Percentiles rank a stretch among this genome's conserved stretches.
These are phyloP conservation scores for Phyllostachys edulis DNA, from an alignment of 176 grass and related monocot species.

Conservation along the genomic window DNA sequence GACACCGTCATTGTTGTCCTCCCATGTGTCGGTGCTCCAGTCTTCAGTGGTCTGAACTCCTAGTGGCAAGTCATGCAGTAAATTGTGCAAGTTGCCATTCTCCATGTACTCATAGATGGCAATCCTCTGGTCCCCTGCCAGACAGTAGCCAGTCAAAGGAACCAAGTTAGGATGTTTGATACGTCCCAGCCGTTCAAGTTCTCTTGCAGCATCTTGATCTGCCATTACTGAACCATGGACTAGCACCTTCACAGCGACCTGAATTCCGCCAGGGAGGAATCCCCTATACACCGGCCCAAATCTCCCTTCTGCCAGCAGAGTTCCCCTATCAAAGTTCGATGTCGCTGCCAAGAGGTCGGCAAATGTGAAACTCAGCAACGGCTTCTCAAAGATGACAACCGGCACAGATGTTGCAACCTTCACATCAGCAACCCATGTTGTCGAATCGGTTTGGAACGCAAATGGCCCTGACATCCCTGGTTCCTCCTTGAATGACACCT, in stretches of 20 bases:
- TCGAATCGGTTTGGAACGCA: constrained; percentile 81
- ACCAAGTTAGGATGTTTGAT: constrained; percentile 94
- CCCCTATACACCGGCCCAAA: constrained; percentile 89
- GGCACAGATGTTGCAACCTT: constrained; percentile 87
- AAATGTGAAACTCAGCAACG: constrained; percentile 78
- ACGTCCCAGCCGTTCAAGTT: constrained; percentile 77
- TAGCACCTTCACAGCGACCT: constrained; percentile 85
- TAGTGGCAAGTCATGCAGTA: constrained; percentile 87
- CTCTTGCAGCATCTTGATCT: constrained; percentile 73
- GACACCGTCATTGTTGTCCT: constrained; percentile 52
- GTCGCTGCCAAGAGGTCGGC: constrained; percentile 78
- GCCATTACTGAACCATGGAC: constrained; percentile 67
- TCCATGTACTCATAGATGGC: constrained; percentile 98
- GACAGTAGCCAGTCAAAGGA: constrained; percentile 81
- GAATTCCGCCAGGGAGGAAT: constrained; percentile 81
- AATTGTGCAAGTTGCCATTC: constrained; percentile 87
- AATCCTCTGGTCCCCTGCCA: constrained; percentile 86
- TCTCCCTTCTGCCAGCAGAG: constrained; percentile 84
- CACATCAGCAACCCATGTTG: constrained; percentile 89
- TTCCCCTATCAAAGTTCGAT: constrained; percentile 84
- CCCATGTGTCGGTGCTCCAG: constrained; percentile 96
- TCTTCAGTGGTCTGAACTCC: constrained; percentile 88
- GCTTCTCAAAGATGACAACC: constrained; percentile 95
- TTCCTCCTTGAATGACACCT: constrained; percentile 65
- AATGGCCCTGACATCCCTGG: constrained; percentile 71